phyloP scores from a whole-genome alignment of 2,329 filamentous ascomycete species.

The Coniosporium tulheliwenetii region DNA sequence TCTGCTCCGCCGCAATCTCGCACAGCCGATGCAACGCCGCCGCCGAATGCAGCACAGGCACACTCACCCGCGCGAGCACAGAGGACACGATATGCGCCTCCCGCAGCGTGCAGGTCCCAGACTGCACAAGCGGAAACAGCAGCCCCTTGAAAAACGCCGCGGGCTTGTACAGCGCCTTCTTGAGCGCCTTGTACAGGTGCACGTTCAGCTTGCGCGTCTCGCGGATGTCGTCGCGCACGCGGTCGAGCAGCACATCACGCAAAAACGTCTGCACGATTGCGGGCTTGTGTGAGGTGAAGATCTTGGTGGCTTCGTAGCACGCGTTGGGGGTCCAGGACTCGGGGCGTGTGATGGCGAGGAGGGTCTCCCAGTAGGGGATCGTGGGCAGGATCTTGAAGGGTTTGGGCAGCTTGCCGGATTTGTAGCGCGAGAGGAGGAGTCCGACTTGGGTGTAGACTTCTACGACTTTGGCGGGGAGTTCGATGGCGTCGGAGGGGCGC shows the following conservation, averaged over 20 bases:
- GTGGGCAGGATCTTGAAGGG: constrained; percentile 95
- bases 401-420: constrained; percentile 91
- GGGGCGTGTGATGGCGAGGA: constrained; percentile 70
- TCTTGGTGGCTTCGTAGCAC: constrained; percentile 74
- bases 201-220: constrained; percentile 93
- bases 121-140: constrained; percentile 74
- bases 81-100: constrained; percentile 86
- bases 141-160: constrained; percentile 95
- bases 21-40: constrained; percentile 83
- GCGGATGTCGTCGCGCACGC: constrained; percentile 84
- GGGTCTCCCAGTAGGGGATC: constrained; percentile 80
- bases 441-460: constrained; percentile 84
- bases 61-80: constrained; percentile 68
- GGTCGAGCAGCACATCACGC: constrained; percentile 72
- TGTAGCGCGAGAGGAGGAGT: constrained; percentile 78
- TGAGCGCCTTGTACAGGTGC: constrained; percentile 84
- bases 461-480: constrained; percentile 79
- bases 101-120: constrained; percentile 76
- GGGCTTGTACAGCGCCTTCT: constrained; percentile 87
- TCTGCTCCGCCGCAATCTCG: constrained; percentile 86
- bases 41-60: constrained; percentile 83
- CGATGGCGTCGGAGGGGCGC: constrained; percentile 57
- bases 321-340: constrained; percentile 67
- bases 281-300: constrained; percentile 79
- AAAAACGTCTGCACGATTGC: constrained; percentile 70